Conservation (phyloP, 1,284 basidiomycete genomes). For the Cutaneotrichosporon sp. region DNA sequence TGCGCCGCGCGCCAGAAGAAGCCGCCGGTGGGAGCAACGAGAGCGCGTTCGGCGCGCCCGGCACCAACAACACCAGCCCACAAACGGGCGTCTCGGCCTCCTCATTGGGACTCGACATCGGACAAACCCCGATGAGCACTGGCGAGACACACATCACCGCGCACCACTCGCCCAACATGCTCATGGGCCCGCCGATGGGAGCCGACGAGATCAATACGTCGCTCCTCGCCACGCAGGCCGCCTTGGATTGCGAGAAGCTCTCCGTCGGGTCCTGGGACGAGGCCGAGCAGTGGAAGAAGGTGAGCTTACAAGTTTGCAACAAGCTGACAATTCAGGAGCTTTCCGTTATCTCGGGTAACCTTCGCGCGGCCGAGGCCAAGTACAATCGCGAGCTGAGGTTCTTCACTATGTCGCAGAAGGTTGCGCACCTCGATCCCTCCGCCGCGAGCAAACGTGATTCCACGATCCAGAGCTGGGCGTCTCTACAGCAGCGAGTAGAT, state of each 20-base stretch:
- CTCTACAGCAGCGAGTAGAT: conserved; percentile 51
- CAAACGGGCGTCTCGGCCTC: conserved; percentile 1
- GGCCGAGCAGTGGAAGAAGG: conserved; percentile 89
- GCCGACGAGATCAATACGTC: conserved; percentile 76
- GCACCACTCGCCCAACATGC: neutral
- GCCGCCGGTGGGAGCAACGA: neutral
- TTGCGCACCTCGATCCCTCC: conserved; percentile 51
- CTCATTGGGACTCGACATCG: neutral
- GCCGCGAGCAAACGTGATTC: conserved; percentile 51
- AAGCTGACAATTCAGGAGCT: conserved; percentile 42
- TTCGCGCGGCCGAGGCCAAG: conserved; percentile 44
- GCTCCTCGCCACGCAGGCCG: conserved; percentile 80
- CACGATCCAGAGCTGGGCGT: conserved; percentile 51
- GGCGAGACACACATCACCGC: conserved; percentile 10
- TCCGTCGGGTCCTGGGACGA: conserved; percentile 77
- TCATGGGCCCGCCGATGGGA: conserved; percentile 16
- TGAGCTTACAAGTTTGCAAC: conserved; percentile 44
- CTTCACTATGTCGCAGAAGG: conserved; percentile 51
- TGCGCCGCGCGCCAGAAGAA: neutral
- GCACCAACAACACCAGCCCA: conserved; percentile 2
- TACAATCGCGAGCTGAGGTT: conserved; percentile 55
- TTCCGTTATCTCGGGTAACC: conserved; percentile 41
- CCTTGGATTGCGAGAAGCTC: conserved; percentile 67
- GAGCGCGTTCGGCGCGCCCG: neutral
- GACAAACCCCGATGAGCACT: conserved; percentile 4